Percentiles rank a stretch among this genome's conserved stretches.
Conservation (phyloP, 2,329 filamentous ascomycete genomes). For the Penicillium sp. region DNA sequence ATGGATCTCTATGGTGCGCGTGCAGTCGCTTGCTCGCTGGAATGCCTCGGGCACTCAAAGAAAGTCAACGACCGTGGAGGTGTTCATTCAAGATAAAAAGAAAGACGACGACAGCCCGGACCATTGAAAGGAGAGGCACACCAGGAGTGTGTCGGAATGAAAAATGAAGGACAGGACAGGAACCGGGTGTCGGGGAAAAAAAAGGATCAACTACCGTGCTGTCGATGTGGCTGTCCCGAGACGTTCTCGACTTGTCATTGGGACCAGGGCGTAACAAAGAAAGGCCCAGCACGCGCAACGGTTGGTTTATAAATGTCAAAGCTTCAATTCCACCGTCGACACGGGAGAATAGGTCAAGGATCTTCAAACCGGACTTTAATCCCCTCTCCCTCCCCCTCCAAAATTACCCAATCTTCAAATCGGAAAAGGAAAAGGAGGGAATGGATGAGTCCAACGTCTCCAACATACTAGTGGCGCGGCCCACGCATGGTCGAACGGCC, state of each 20-base stretch:
- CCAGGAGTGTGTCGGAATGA: background rate
- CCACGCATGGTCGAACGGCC: background rate
- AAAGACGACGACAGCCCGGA: background rate
- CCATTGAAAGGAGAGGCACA: background rate
- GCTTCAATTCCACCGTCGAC: too few relatives aligned
- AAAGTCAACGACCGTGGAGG: conserved; percentile 1
- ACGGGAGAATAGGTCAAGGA: too few relatives aligned
- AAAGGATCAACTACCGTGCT: conserved; percentile 2
- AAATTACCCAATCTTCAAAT: background rate
- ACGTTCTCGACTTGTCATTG: conserved; percentile 15
- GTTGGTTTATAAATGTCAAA: conserved; percentile 17
- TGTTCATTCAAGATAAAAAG: conserved; percentile 14
- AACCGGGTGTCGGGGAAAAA: background rate
- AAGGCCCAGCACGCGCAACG: conserved; percentile 4
- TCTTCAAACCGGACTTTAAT: too few relatives aligned
- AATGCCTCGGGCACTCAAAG: background rate
- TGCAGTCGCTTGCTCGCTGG: background rate
- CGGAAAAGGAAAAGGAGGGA: conserved; percentile 3
- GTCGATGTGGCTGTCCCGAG: background rate
- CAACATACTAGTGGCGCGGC: background rate
- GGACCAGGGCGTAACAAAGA: conserved; percentile 20
- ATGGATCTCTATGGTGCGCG: background rate
- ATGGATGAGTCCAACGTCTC: background rate
- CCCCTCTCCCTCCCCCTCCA: too few relatives aligned
- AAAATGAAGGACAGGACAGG: background rate